Percentiles rank a stretch among this genome's conserved stretches.
Conservation (phyloP, 2,329 filamentous ascomycete species). For the Curvularia hawaiiensis region DNA sequence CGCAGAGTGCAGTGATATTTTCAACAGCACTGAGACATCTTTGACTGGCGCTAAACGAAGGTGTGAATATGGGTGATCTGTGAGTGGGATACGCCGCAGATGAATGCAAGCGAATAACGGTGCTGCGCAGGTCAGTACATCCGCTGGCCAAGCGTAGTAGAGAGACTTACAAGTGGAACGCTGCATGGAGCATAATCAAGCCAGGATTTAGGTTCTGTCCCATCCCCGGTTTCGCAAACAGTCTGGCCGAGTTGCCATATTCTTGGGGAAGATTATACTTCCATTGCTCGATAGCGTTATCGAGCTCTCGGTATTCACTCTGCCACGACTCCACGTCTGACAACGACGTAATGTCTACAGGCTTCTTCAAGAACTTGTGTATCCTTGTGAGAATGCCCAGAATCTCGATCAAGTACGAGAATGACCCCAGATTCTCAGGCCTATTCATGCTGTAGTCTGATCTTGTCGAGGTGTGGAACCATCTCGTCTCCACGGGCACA, state of each 20-base stretch:
- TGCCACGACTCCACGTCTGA: conserved; percentile 92
- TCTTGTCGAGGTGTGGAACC: conserved; percentile 64
- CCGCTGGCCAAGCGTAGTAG: conserved; percentile 17
- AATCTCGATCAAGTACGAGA: conserved; percentile 90
- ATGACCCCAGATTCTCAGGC: conserved; percentile 82
- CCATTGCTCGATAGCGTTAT: conserved; percentile 79
- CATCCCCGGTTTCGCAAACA: conserved; percentile 66
- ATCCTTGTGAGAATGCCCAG: conserved; percentile 85
- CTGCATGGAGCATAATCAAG: conserved; percentile 90
- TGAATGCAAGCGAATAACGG: conserved; percentile 87
- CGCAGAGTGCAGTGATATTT: conserved; percentile 72
- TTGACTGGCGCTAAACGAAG: conserved; percentile 84
- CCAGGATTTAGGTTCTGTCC: conserved; percentile 76
- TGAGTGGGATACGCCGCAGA: conserved; percentile 92
- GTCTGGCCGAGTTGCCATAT: conserved; percentile 80
- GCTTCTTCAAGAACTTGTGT: conserved; percentile 85
- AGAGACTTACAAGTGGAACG: conserved; percentile 76
- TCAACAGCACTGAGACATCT: conserved; percentile 78
- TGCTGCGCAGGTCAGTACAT: conserved; percentile 51
- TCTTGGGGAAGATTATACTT: conserved; percentile 82
- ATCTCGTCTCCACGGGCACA: conserved; percentile 80
- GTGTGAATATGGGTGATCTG: conserved; percentile 84
- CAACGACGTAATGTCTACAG: conserved; percentile 83
- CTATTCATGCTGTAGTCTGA: conserved; percentile 69
- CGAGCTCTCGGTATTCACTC: conserved; percentile 81